Evolutionary conservation across 169 alveolate species (phyloP).

Genomic region (Eimeria mitis): DNA sequence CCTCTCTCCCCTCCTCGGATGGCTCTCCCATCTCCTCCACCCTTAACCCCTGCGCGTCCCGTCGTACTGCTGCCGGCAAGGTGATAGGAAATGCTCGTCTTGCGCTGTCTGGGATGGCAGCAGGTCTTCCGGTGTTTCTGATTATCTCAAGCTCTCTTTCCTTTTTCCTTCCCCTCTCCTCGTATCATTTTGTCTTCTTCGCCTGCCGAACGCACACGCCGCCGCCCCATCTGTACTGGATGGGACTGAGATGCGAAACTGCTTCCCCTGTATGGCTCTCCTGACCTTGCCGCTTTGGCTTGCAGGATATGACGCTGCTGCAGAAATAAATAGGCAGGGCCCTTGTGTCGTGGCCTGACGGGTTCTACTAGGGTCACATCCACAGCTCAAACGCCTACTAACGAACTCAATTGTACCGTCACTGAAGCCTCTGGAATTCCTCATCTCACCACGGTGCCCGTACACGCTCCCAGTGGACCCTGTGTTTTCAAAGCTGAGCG

Average conservation of each 20-base stretch:
- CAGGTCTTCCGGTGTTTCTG: constrained; percentile 30
- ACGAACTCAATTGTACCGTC: not conserved
- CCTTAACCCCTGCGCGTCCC: constrained; percentile 15
- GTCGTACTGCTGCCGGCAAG: constrained; percentile 14
- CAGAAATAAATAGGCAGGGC: not conserved
- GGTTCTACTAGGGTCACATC: not conserved
- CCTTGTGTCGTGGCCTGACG: not conserved
- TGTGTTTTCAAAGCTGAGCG: constrained; percentile 30
- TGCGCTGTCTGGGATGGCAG: constrained; percentile 3
- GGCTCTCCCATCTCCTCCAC: constrained; percentile 23
- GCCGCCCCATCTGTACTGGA: constrained; percentile 34
- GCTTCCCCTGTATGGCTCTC: constrained; percentile 25
- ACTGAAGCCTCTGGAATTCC: not conserved
- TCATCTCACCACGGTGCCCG: not conserved
- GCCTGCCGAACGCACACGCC: constrained; percentile 18
- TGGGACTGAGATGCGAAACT: constrained; percentile 28
- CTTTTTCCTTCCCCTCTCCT: not conserved
- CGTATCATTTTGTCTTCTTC: constrained; percentile 4
- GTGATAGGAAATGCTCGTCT: constrained; percentile 12
- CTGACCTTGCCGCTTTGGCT: not conserved
- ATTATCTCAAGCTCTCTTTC: not conserved
- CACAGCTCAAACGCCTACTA: not conserved
- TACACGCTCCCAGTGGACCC: constrained; percentile 41
- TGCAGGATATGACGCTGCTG: constrained; percentile 2
- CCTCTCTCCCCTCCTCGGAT: not conserved